phyloP scores from a whole-genome alignment of 345 rosid genomes.

The Salix caprea region DNA sequence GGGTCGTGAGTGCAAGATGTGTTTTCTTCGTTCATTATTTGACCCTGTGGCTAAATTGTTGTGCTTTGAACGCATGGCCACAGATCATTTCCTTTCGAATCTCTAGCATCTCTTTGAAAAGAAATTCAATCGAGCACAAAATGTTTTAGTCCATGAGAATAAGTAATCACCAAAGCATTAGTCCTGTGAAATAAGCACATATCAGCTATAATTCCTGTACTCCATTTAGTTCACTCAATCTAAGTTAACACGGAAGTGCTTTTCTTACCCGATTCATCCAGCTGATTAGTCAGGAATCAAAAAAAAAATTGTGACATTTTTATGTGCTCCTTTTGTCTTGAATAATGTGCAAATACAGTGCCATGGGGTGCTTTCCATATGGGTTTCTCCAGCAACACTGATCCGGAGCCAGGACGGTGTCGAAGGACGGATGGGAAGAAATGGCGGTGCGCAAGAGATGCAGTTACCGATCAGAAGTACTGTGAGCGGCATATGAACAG shows the following conservation, averaged over 20 bases:
- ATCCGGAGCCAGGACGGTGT: conserved; percentile 96
- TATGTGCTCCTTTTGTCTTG: not conserved
- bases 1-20: not conserved
- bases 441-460: conserved; percentile 99
- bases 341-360: conserved; percentile 26
- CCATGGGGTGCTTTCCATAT: conserved; percentile 80
- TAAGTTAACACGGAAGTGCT: not conserved
- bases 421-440: conserved; percentile 99
- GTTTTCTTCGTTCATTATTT: not conserved
- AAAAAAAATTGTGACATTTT: not conserved
- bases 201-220: not conserved
- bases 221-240: not conserved
- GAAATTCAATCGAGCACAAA: not conserved
- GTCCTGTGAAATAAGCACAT: not conserved
- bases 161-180: too few species aligned
- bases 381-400: conserved; percentile 73
- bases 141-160: not conserved
- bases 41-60: not conserved
- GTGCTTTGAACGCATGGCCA: not conserved
- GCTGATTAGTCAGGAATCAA: not conserved
- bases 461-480: conserved; percentile 86
- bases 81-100: not conserved
- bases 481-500: conserved; percentile 97
- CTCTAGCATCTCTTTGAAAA: not conserved
- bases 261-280: not conserved